Evolutionary conservation across 2,329 filamentous ascomycete species (phyloP), one percentile per base, ranked within the genome.

Genomic region (Fusarium incarnatum): DNA sequence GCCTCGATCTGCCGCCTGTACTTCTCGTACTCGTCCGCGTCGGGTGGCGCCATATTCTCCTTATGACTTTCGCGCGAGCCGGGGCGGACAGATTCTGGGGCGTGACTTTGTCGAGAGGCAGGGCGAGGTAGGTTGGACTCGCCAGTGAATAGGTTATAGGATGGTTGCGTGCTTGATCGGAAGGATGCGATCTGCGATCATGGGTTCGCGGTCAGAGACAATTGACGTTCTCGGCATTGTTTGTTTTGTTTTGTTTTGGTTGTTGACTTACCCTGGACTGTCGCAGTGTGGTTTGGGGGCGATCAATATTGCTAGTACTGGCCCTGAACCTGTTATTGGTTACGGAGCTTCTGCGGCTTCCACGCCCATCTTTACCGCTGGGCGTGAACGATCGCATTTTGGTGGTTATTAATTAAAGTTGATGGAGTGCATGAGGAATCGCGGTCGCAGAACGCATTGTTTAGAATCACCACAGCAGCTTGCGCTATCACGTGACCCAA

Each of bases 1-100:
- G 94, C 91, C 76, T 98, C 94, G 64, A 86, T 87, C 37, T 83
- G 83, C 58, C 82, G 85, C 50, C 84, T 83, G 76, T 87, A 87
- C 47, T 82, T 84, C 75, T 89, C 87, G 75, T 88, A 88, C 58
- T 86, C 83, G 62, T 88, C 85, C n/a, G 84, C 84, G 62, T 89
- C 87, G 2, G 85, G 82, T 0, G 88, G 87, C 32, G 86, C 85
- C 71, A 86, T 82, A 75, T 89, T 89, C 75, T 87, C 88, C 75
- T 87, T 89, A 66, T 81, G 87, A 75, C 86, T 88, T 60, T 89
- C 87, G 68, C 82, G 83, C 47, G 87, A 88, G n/a, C 81, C 80
- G 46, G 82, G 81, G 23, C 81, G 82, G 67, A 80, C 76, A 13
- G 82, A 84, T 49, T 82, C 81, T 30, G 79, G 79, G 18, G 64